Evolutionary conservation across 768 basidiomycete species (phyloP).

Genomic region (Leccinum imitatum): DNA sequence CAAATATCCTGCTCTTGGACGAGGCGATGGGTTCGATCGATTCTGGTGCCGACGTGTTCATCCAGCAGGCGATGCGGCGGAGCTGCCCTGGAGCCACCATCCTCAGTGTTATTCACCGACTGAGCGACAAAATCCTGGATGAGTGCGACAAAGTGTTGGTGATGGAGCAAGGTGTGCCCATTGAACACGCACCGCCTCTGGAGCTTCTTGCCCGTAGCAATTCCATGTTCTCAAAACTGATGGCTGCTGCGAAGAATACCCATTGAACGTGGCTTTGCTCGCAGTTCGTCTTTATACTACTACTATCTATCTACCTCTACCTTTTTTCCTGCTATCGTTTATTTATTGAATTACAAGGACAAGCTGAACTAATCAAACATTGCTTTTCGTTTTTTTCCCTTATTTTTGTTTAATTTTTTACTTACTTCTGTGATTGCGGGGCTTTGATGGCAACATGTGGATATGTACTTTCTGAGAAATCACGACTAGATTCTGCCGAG

Average conservation of each 20-base stretch:
- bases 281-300: background rate
- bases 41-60: constrained; percentile 80
- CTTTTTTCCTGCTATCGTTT: background rate
- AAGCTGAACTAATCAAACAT: background rate
- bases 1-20: constrained; percentile 31
- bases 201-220: constrained; percentile 23
- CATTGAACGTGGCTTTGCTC: constrained; percentile 4
- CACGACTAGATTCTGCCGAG: constrained; percentile 1
- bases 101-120: constrained; percentile 32
- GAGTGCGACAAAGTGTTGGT: constrained; percentile 34
- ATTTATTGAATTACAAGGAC: background rate
- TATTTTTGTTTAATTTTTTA: background rate
- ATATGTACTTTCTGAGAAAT: background rate
- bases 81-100: constrained; percentile 32
- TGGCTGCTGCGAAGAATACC: constrained; percentile 24
- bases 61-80: constrained; percentile 35
- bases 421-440: background rate
- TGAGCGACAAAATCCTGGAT: constrained; percentile 27
- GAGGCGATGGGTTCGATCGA: constrained; percentile 67
- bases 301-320: background rate
- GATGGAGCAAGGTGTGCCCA: constrained; percentile 39
- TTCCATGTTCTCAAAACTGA: constrained; percentile 30
- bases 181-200: constrained; percentile 27
- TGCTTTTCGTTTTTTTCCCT: background rate
- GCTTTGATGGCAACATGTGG: background rate